These are phyloP conservation scores for Acarospora socialis DNA, from an alignment of 2,329 filamentous ascomycete genomes.

Conservation along the genomic window DNA sequence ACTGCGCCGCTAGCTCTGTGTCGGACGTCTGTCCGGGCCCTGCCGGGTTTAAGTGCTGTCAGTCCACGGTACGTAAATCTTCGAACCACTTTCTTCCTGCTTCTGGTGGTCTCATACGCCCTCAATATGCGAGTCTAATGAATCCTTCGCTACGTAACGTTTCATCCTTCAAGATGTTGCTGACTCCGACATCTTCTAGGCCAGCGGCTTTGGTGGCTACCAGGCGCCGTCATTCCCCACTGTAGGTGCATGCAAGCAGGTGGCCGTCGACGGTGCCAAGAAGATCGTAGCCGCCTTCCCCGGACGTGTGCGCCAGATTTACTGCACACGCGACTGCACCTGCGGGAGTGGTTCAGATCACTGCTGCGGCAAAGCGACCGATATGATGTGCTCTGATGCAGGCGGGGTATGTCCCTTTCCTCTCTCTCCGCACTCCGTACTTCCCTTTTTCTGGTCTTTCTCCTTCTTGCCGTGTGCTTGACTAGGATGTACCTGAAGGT, in stretches of 20 bases:
- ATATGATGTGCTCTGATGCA: conserved; percentile 19
- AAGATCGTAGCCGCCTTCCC: conserved; percentile 14
- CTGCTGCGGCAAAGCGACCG: conserved; percentile 19
- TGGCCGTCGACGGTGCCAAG: conserved; percentile 14
- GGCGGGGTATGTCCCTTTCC: conserved; percentile 17
- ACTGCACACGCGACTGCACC: conserved; percentile 15
- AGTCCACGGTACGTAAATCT: conserved; percentile 19
- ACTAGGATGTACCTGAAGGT: no score
- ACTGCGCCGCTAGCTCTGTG: conserved; percentile 22
- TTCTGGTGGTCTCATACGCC: no score
- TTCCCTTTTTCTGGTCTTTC: no score
- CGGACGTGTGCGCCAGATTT: conserved; percentile 15
- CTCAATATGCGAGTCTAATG: no score
- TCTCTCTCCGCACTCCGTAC: no score
- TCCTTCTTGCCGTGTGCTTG: no score
- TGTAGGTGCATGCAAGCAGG: conserved; percentile 14
- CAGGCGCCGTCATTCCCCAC: conserved; percentile 10
- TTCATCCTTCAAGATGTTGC: no score
- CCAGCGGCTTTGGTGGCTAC: conserved; percentile 14
- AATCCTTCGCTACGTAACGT: no score
- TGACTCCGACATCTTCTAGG: conserved; percentile 21
- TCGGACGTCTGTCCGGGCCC: conserved; percentile 27
- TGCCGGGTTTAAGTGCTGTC: conserved; percentile 28
- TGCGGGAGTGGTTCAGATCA: conserved; percentile 15
- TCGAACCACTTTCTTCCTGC: no score